These are phyloP conservation scores for Aegilops umbellulata DNA, from an alignment of 176 grass and related monocot species.

Conservation along the genomic window DNA sequence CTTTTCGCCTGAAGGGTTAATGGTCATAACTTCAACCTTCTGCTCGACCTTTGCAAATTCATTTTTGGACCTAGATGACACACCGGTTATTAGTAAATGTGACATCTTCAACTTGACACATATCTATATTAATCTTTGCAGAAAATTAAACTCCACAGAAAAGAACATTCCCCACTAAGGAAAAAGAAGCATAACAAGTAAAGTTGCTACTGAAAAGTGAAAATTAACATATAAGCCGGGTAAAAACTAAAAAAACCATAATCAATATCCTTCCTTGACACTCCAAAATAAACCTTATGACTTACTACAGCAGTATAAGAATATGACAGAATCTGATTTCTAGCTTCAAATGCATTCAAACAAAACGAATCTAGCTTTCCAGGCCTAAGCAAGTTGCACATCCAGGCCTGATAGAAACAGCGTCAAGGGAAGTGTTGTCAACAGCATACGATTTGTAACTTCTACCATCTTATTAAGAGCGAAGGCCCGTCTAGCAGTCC, in stretches of 20 bases:
- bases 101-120: background rate
- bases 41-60: conserved; percentile 64
- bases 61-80: conserved; percentile 56
- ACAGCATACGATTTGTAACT: background rate
- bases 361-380: background rate
- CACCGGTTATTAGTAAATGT: background rate
- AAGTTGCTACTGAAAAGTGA: background rate
- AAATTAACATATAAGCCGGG: background rate
- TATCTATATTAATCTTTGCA: background rate
- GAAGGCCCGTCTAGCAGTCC: background rate
- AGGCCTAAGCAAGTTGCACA: background rate
- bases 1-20: conserved; percentile 45
- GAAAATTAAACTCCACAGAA: background rate
- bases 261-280: background rate
- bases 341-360: background rate
- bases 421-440: background rate
- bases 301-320: conserved; percentile 1
- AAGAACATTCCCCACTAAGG: background rate
- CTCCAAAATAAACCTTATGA: conserved; percentile 11
- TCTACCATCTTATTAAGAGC: background rate
- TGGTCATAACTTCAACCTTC: conserved; percentile 51
- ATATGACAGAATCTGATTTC: background rate
- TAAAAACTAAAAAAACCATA: background rate
- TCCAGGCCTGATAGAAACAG: background rate
- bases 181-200: background rate